Evolutionary conservation across 208 protist genomes (phyloP), one percentile per base, ranked within the genome.

Genomic region (Ichthyophonus hoferi): DNA sequence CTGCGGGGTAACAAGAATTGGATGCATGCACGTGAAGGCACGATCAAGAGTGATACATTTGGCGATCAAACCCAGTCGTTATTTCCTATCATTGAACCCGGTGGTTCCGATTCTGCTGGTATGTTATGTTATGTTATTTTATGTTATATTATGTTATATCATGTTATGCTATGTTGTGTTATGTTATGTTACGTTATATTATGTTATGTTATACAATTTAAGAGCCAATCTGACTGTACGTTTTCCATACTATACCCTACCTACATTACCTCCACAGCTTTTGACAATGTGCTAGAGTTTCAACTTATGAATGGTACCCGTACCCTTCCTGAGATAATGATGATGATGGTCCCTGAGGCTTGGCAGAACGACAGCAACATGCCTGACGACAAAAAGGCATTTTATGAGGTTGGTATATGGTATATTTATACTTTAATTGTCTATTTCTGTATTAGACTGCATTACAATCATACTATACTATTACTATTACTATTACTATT

Each of bases 321-420:
- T 17, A 81, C 88, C 0, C 88, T 94, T 1, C 92, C 93, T 24
- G 93, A 95, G 40, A 58, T 89, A 41, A 91, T 95, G 83, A 92
- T 94, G 89, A 93, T 94, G 79, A 89, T 96, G 88, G 92, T 96
- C n/a, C 95, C 95, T 31, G 95, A 96, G 89, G 92, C 94, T 1
- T 96, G 93, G 93, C 42, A 93, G 39, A 93, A 94, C 40, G 87
- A 95, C 67, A 31, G 35, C 1, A 86, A 78, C 76, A 94, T 94
- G 91, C 39, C 81, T 79, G 43, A 79, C 1, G 43, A 87, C 58
- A 89, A 86, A 67, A 24, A 87, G 42, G 85, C 85, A 34, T 88
- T 88, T 58, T 85, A 85, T 35, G 81, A 85, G 81, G 50, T 67
- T 7, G 50, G 50, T 67, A 67, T 7, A 7, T 7, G 50, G 14